Evolutionary conservation across 495 filamentous ascomycete genomes (phyloP).

Genomic region (Neurospora sp.): DNA sequence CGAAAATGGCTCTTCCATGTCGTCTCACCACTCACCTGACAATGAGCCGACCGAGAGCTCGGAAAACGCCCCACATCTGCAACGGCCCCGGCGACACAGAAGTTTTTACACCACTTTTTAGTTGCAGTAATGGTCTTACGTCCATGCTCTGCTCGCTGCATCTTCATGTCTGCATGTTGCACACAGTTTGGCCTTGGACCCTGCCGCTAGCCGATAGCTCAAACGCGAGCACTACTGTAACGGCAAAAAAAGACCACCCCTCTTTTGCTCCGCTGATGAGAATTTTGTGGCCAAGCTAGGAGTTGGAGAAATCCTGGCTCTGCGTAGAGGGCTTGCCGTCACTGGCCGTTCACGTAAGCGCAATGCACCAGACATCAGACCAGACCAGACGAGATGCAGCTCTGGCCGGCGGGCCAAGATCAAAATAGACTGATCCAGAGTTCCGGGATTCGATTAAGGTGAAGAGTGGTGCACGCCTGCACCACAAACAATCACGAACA

Average conservation of each 20-base stretch:
- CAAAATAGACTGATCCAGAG: background rate
- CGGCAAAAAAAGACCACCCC: background rate
- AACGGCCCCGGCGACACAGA: background rate
- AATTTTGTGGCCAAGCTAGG: background rate
- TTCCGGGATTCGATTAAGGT: background rate
- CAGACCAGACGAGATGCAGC: background rate
- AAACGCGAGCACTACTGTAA: background rate
- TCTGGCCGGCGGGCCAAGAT: background rate
- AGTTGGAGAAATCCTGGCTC: background rate
- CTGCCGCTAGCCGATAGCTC: background rate
- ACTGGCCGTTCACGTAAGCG: background rate
- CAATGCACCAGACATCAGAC: background rate
- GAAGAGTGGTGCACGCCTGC: background rate
- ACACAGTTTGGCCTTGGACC: background rate
- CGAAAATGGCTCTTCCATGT: background rate
- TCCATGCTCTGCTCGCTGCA: background rate
- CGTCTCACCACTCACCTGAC: background rate
- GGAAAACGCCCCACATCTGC: background rate
- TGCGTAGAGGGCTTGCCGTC: background rate
- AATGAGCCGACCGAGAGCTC: background rate
- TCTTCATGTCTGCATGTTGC: background rate
- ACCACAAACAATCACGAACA: background rate
- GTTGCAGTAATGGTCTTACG: background rate
- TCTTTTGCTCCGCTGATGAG: background rate
- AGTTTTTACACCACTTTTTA: background rate